Evolutionary conservation across 2,329 filamentous ascomycete genomes (phyloP).

Genomic region (Ceratocystiopsis minuta): DNA sequence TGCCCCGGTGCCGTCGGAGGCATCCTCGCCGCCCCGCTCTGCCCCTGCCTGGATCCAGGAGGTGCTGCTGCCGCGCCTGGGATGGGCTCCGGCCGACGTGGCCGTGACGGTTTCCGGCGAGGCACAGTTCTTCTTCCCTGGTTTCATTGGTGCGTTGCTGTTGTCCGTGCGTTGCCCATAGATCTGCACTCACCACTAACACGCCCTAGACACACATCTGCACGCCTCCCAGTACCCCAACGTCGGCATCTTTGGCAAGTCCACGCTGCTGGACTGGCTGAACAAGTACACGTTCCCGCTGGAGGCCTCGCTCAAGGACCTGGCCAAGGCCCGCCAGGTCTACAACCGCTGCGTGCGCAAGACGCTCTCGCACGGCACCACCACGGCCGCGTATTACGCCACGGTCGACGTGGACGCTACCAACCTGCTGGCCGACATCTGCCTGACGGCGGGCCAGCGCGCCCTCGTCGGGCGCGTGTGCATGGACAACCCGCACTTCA

Average conservation of each 20-base stretch:
- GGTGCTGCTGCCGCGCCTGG: slow-evolving; percentile 22
- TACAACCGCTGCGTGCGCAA: slow-evolving; percentile 64
- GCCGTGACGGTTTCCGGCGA: slow-evolving; percentile 15
- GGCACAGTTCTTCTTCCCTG: slow-evolving; percentile 65
- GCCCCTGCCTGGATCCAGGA: slow-evolving; percentile 7
- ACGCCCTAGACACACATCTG: slow-evolving; percentile 63
- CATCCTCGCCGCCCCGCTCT: no score
- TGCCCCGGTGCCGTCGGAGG: no score
- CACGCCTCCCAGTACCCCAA: slow-evolving; percentile 95
- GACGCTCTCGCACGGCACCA: slow-evolving; percentile 79
- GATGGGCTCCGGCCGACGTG: slow-evolving; percentile 27
- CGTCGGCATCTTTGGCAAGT: slow-evolving; percentile 79
- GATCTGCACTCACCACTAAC: no score
- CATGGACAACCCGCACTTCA: slow-evolving; percentile 57
- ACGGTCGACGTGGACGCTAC: slow-evolving; percentile 75
- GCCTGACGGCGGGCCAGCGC: slow-evolving; percentile 61
- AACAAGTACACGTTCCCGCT: slow-evolving; percentile 89
- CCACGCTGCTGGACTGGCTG: slow-evolving; percentile 85
- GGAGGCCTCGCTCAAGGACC: slow-evolving; percentile 54
- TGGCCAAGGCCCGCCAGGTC: slow-evolving; percentile 45
- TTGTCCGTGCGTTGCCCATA: no score
- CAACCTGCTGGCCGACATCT: slow-evolving; percentile 78
- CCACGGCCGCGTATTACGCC: slow-evolving; percentile 85
- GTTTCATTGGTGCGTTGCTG: slow-evolving; percentile 48
- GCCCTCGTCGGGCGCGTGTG: slow-evolving; percentile 88